Conservation (phyloP, 495 filamentous ascomycete genomes). For the Cudoniella acicularis region DNA sequence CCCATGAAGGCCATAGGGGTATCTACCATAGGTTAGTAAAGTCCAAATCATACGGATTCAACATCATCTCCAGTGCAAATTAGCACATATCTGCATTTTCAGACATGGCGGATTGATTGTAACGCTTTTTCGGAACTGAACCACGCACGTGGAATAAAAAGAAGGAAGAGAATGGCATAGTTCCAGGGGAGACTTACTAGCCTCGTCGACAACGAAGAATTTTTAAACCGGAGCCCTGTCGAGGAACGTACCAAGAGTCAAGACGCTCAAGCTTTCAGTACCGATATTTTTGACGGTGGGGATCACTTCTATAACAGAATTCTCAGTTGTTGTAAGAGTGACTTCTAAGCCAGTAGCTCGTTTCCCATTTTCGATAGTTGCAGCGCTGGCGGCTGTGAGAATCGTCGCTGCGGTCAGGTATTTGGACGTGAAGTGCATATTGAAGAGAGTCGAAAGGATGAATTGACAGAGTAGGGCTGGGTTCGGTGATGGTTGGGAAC, state of each 20-base stretch:
- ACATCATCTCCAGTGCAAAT: not conserved
- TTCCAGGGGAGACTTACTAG: constrained; percentile 13
- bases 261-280: constrained; percentile 47
- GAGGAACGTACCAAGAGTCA: constrained; percentile 61
- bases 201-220: constrained; percentile 50
- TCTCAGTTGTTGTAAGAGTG: constrained; percentile 47
- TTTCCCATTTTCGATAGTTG: constrained; percentile 40
- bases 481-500: not conserved
- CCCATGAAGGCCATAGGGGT: constrained; percentile 53
- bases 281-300: constrained; percentile 60
- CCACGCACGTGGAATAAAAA: not conserved
- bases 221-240: constrained; percentile 58
- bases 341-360: constrained; percentile 44
- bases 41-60: not conserved
- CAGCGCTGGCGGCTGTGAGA: constrained; percentile 40
- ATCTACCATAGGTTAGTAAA: constrained; percentile 30
- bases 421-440: constrained; percentile 12
- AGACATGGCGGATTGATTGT: not conserved
- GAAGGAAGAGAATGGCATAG: not conserved
- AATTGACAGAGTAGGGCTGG: not conserved
- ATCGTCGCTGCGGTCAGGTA: constrained; percentile 37
- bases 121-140: too few species aligned
- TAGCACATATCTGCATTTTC: not conserved
- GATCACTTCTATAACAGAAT: constrained; percentile 49
- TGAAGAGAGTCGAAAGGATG: not conserved